Evolutionary conservation across 176 grass and related monocot species (phyloP), one percentile per base, ranked within the genome.

Genomic region (Eleusine indica): DNA sequence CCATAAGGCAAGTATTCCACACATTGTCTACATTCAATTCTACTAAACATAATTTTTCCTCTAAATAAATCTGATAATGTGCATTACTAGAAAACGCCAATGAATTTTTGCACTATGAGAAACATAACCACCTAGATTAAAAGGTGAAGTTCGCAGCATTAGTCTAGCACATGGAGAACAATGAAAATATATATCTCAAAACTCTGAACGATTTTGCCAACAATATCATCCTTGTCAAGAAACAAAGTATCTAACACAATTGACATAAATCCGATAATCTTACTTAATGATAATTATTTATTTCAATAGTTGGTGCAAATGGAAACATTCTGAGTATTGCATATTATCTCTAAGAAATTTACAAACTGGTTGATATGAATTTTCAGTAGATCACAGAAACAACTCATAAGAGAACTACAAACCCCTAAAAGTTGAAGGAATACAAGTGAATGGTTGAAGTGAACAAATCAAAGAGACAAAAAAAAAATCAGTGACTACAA

Each of bases 141-240:
- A 63, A 37, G 53, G 52, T 6, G 44, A 66, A 17, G 1, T 37
- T 82, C 21, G 0, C n/a, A 71, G 12, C 21, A 11, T 17, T 82
- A 47, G 9, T n/a, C 48, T 52, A 63, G 17, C 44, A 37, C 58
- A 48, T 28, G n/a, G 15, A 18, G 11, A 41, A 3, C 38, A 67
- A 75, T 25, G 6, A 87, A 76, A 14, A 76, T 76, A 44, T 32
- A 82, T 76, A 32, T 6, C n/a, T 13, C 22, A 57, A 63, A 80
- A 68, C 25, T 75, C 4, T 9, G 17, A 75, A 76, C 5, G n/a
- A 39, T 49, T 79, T 80, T 30, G n/a, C 9, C 39, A 85, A n/a
- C 35, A 69, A n/a, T 32, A 47, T 44, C 38, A 38, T 70, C 51
- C 25, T 77, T 25, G 62, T 46, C 38, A 30, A 32, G 22, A 74